Evolutionary conservation across 2,329 filamentous ascomycete species (phyloP).

Genomic region (Aspergillus floridensis): DNA sequence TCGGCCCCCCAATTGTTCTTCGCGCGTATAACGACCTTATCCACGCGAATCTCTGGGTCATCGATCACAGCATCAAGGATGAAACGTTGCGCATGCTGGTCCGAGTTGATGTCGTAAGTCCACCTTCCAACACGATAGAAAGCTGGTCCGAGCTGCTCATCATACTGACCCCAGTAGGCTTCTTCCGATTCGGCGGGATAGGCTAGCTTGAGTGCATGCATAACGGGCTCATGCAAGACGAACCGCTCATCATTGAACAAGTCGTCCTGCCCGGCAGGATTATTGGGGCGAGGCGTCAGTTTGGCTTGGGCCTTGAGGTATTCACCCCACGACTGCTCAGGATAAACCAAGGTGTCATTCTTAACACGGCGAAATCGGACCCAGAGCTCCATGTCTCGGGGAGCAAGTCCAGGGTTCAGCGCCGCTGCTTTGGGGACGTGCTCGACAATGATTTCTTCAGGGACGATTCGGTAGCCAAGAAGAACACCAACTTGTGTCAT

Average conservation of each 20-base stretch:
- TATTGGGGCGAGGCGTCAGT: neutral
- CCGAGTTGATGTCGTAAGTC: slow-evolving; percentile 37
- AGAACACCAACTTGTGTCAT: slow-evolving; percentile 43
- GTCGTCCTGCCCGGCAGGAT: slow-evolving; percentile 7
- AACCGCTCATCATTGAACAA: slow-evolving; percentile 11
- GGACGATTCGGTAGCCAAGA: slow-evolving; percentile 53
- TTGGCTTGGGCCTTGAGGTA: neutral
- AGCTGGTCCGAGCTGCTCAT: slow-evolving; percentile 33
- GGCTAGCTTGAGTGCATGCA: slow-evolving; percentile 18
- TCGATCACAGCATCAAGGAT: slow-evolving; percentile 39
- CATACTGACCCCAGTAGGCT: slow-evolving; percentile 32
- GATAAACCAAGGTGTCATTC: neutral
- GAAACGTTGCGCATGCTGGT: slow-evolving; percentile 40
- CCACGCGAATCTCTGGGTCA: slow-evolving; percentile 33
- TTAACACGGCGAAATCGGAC: slow-evolving; percentile 46
- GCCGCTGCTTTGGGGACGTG: slow-evolving; percentile 65
- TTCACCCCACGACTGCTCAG: neutral
- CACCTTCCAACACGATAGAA: slow-evolving; percentile 43
- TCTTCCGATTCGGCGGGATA: slow-evolving; percentile 26
- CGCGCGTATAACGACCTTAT: slow-evolving; percentile 43
- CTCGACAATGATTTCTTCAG: slow-evolving; percentile 69
- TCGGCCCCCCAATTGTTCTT: slow-evolving; percentile 45
- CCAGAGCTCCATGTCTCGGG: slow-evolving; percentile 69
- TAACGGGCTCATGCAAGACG: slow-evolving; percentile 28
- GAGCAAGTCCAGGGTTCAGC: slow-evolving; percentile 59